A percentile compares a stretch with the other conserved stretches of the same genome.
Conservation (phyloP, 1,284 basidiomycete species). For the Microbotryomycetes sp. region DNA sequence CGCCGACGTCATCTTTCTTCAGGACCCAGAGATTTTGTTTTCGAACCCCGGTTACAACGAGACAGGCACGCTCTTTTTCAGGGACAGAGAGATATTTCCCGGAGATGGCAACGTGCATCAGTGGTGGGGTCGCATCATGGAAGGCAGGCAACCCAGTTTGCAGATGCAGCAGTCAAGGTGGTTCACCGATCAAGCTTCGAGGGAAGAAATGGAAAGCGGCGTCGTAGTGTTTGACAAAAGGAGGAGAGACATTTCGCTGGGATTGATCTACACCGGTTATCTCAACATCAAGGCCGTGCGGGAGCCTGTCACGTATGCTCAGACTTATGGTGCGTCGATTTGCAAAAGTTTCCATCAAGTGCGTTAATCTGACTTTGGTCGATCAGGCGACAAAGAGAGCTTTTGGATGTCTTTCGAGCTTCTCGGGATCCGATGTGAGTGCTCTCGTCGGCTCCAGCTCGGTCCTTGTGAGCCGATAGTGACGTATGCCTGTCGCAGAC, state of each 20-base stretch:
- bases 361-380: background rate
- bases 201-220: slow-evolving; percentile 33
- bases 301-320: slow-evolving; percentile 25
- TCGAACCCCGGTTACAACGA: slow-evolving; percentile 22
- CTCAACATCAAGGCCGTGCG: slow-evolving; percentile 21
- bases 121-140: slow-evolving; percentile 27
- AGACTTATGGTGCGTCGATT: slow-evolving; percentile 12
- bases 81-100: slow-evolving; percentile 31
- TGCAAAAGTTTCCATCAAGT: background rate
- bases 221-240: slow-evolving; percentile 26
- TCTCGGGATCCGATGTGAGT: slow-evolving; percentile 15
- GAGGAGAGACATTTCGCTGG: background rate
- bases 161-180: slow-evolving; percentile 19
- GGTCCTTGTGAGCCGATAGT: too few relatives aligned
- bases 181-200: slow-evolving; percentile 16
- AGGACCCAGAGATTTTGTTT: slow-evolving; percentile 24
- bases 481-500: background rate
- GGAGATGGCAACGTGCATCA: slow-evolving; percentile 29
- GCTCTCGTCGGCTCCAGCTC: too few relatives aligned
- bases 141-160: slow-evolving; percentile 13
- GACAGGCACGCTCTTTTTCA: slow-evolving; percentile 30
- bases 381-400: slow-evolving; percentile 23
- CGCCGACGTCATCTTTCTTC: slow-evolving; percentile 30
- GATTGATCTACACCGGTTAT: slow-evolving; percentile 16
- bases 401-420: slow-evolving; percentile 32